phyloP scores from a whole-genome alignment of 352 stramenopile species.

The Phytopythium oedochilum region DNA sequence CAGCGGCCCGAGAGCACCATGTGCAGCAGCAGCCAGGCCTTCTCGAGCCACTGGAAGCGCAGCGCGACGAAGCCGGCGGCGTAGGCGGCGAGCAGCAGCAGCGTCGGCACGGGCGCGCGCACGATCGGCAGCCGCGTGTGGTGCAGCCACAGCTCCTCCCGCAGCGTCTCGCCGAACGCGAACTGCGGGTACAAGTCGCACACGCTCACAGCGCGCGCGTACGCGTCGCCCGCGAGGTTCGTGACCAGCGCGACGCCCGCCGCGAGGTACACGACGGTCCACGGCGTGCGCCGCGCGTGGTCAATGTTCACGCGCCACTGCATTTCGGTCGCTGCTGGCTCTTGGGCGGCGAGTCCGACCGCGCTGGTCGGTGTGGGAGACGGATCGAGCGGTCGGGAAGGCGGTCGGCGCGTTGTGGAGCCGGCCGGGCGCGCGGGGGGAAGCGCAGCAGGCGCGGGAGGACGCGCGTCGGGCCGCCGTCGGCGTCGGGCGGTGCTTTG shows the following conservation, averaged over 20 bases:
- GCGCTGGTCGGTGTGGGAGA: no score
- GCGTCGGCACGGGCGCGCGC: constrained; percentile 29
- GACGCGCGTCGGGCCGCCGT: not conserved
- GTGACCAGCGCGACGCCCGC: constrained; percentile 31
- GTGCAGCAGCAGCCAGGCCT: constrained; percentile 35
- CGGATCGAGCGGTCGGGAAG: no score
- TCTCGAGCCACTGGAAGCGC: constrained; percentile 34
- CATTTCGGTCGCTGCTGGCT: constrained; percentile 6
- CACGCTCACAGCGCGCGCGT: constrained; percentile 27
- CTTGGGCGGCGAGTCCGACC: no score
- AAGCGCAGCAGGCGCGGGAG: not conserved
- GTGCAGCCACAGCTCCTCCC: constrained; percentile 55
- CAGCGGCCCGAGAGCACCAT: constrained; percentile 51
- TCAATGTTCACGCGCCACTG: constrained; percentile 9
- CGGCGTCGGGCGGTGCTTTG: not conserved
- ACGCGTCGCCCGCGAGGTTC: constrained; percentile 44
- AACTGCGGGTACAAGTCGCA: constrained; percentile 69
- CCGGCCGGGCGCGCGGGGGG: no score
- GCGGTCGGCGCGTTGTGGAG: no score
- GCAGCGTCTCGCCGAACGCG: constrained; percentile 46
- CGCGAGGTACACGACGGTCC: constrained; percentile 39
- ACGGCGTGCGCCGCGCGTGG: constrained; percentile 17
- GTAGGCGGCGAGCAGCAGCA: constrained; percentile 36
- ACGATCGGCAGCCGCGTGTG: constrained; percentile 46
- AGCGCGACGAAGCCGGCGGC: constrained; percentile 20